A percentile compares a stretch with the other conserved stretches of the same genome.
phyloP scores from a whole-genome alignment of 441 rosid species.

The Aquilaria agallochum region DNA sequence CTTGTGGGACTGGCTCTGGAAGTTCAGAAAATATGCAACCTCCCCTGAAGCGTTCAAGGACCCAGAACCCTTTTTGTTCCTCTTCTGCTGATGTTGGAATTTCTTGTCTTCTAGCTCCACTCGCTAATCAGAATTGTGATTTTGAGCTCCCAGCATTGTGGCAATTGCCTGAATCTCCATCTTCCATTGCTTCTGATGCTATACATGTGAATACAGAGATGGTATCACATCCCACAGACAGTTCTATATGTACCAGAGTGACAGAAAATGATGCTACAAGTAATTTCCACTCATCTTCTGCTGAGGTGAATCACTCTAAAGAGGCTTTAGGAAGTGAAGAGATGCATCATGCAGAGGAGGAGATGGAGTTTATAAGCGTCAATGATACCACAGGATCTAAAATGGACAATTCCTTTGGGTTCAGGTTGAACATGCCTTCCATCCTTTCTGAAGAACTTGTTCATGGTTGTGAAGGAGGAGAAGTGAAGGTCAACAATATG shows the following conservation, averaged over 20 bases:
- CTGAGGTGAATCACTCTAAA: constrained; percentile 18
- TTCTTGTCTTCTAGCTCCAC: constrained; percentile 15
- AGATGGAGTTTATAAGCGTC: constrained; percentile 12
- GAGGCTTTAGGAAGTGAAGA: constrained; percentile 14
- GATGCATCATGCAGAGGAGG: constrained; percentile 5
- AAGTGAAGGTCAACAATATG: background rate
- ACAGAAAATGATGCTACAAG: constrained; percentile 2
- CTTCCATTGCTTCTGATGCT: constrained; percentile 31
- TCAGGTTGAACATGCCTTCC: constrained; percentile 6
- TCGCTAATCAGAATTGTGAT: constrained; percentile 19
- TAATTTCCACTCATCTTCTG: constrained; percentile 1
- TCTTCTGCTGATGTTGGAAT: constrained; percentile 19
- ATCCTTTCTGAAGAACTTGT: constrained; percentile 18
- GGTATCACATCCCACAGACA: constrained; percentile 15
- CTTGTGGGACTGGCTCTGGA: constrained; percentile 8
- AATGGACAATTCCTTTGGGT: constrained; percentile 12
- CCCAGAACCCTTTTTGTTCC: constrained; percentile 15
- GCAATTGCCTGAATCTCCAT: constrained; percentile 37
- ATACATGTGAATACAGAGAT: constrained; percentile 15
- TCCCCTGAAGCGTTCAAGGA: constrained; percentile 31
- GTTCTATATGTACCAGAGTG: constrained; percentile 8
- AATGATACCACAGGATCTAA: constrained; percentile 16
- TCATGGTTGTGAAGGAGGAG: constrained; percentile 19
- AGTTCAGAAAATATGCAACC: constrained; percentile 20
- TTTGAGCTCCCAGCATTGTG: constrained; percentile 25